A percentile compares a stretch with the other conserved stretches of the same genome.
Evolutionary conservation across 108 stramenopile genomes (phyloP).

Genomic region (Pseudonitzschia multistriata): DNA sequence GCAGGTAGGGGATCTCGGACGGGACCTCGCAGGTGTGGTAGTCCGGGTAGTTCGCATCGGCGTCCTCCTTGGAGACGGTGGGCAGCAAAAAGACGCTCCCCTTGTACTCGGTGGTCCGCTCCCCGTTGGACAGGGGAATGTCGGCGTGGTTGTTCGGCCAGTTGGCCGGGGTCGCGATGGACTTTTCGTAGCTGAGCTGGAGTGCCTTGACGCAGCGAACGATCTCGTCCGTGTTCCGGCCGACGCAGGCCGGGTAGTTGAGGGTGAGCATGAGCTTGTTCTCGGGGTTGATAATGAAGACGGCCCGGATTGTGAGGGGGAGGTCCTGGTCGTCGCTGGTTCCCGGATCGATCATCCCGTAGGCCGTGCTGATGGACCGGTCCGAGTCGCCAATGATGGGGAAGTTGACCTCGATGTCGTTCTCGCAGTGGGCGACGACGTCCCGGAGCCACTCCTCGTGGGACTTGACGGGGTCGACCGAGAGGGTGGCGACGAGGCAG

Average conservation of each 20-base stretch:
- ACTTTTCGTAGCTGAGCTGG: constrained; percentile 59
- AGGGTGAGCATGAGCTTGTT: constrained; percentile 76
- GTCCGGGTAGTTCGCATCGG: constrained; percentile 46
- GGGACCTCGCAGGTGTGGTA: constrained; percentile 63
- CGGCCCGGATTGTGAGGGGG: constrained; percentile 74
- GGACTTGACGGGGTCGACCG: constrained; percentile 67
- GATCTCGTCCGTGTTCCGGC: constrained; percentile 85
- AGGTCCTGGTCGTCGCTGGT: constrained; percentile 49
- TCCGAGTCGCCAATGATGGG: constrained; percentile 84
- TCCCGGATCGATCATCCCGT: constrained; percentile 74
- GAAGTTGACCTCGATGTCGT: constrained; percentile 69
- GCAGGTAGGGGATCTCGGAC: constrained; percentile 55
- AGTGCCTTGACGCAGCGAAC: constrained; percentile 72
- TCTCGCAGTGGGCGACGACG: constrained; percentile 70
- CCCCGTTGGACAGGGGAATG: constrained; percentile 44
- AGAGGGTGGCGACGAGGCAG: constrained; percentile 65
- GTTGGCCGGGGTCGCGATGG: constrained; percentile 72
- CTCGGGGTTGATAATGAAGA: constrained; percentile 79
- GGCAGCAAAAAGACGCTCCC: constrained; percentile 65
- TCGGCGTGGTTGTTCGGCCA: constrained; percentile 70
- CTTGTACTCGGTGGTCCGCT: constrained; percentile 45
- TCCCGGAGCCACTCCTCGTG: constrained; percentile 79
- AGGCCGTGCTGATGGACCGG: constrained; percentile 53
- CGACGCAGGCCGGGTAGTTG: constrained; percentile 82
- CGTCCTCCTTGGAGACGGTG: constrained; percentile 56